A percentile compares a stretch with the other conserved stretches of the same genome.
Conservation (phyloP, 73 alveolate genomes). For the Tetrahymena borealis region DNA sequence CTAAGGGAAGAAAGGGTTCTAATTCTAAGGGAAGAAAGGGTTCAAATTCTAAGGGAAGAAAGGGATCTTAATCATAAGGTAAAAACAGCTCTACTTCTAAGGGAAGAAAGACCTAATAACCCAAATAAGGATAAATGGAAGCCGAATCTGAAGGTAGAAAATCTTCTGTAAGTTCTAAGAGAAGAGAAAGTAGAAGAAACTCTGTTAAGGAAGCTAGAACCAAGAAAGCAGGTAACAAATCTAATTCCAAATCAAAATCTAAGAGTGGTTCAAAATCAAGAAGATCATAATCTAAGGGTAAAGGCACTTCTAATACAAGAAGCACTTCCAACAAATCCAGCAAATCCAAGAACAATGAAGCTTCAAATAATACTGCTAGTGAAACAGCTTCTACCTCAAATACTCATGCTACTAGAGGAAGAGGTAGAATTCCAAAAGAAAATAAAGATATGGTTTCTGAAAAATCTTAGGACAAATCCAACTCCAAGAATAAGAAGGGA, state of each 20-base stretch:
- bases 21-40: not conserved
- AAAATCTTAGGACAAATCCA: not conserved
- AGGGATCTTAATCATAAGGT: not conserved
- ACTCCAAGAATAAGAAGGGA: not conserved
- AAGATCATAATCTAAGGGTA: not conserved
- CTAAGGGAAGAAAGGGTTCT: not conserved
- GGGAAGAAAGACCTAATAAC: not conserved
- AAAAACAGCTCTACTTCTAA: not conserved
- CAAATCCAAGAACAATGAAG: not conserved
- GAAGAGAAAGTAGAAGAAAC: not conserved
- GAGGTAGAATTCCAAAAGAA: not conserved
- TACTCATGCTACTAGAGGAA: not conserved
- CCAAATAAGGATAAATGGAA: too few species aligned
- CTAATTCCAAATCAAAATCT: not conserved
- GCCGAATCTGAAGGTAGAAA: not conserved
- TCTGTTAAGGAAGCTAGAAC: not conserved
- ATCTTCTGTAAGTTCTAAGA: not conserved
- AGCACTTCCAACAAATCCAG: not conserved
- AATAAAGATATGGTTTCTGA: not conserved
- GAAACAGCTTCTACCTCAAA: conserved; percentile 1
- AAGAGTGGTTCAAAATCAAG: not conserved
- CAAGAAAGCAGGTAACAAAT: not conserved
- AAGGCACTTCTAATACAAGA: not conserved
- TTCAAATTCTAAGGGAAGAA: not conserved
- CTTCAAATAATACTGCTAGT: not conserved